Evolutionary conservation across 495 filamentous ascomycete genomes (phyloP).

Genomic region (Penicillium atrosanguineum): DNA sequence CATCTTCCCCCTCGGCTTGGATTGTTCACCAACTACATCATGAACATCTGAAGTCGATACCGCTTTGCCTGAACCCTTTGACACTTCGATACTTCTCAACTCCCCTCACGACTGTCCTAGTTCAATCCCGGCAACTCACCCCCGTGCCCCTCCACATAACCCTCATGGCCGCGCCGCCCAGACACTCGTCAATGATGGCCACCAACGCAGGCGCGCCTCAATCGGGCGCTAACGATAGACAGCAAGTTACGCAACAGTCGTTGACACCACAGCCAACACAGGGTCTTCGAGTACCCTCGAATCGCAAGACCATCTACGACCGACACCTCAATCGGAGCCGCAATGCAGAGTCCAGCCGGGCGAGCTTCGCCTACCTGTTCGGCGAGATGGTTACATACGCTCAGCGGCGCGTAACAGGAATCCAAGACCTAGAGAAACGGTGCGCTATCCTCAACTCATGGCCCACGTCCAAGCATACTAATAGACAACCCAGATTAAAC

Average conservation of each 20-base stretch:
- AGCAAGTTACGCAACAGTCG: conserved; percentile 24
- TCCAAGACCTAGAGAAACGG: conserved; percentile 91
- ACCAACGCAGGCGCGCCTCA: conserved; percentile 28
- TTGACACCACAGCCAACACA: conserved; percentile 43
- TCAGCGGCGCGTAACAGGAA: conserved; percentile 83
- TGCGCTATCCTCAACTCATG: conserved; percentile 31
- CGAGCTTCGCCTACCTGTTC: conserved; percentile 94
- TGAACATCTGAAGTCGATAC: not conserved
- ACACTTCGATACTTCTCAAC: not conserved
- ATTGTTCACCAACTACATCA: not conserved
- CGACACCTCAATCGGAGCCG: conserved; percentile 86
- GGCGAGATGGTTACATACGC: conserved; percentile 96
- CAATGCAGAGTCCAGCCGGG: conserved; percentile 81
- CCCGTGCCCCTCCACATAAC: not conserved
- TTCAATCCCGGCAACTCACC: not conserved
- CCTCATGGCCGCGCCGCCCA: conserved; percentile 36
- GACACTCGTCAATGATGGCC: conserved; percentile 40
- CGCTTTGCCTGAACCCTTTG: not conserved
- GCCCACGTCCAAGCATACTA: not conserved
- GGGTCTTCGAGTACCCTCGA: conserved; percentile 90
- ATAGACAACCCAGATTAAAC: conserved; percentile 64
- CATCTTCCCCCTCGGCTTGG: not conserved
- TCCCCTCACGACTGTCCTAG: not conserved
- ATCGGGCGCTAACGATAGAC: conserved; percentile 26
- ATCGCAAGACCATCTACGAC: conserved; percentile 97